phyloP scores from a whole-genome alignment of 2,329 filamentous ascomycete species.

The Hypocrella siamensis region DNA sequence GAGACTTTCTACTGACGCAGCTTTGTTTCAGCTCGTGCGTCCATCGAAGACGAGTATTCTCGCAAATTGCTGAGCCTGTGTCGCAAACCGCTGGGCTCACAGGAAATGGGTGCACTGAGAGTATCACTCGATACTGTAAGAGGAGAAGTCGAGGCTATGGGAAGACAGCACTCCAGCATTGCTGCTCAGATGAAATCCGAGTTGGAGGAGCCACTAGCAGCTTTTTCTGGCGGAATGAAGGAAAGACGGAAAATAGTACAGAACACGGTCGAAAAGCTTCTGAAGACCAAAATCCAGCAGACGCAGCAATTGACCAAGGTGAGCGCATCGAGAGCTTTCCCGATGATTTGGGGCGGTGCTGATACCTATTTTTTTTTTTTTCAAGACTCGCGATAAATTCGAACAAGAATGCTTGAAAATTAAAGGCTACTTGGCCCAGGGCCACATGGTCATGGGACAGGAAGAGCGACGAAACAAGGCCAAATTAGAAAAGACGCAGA shows the following conservation, averaged over 20 bases:
- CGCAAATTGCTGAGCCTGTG: slow-evolving; percentile 75
- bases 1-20: not conserved
- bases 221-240: slow-evolving; percentile 90
- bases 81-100: slow-evolving; percentile 77
- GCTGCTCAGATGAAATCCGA: slow-evolving; percentile 92
- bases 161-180: slow-evolving; percentile 80
- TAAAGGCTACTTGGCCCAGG: slow-evolving; percentile 94
- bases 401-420: slow-evolving; percentile 97
- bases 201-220: slow-evolving; percentile 79
- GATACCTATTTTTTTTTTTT: not conserved
- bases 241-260: slow-evolving; percentile 95
- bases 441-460: slow-evolving; percentile 99
- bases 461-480: slow-evolving; percentile 98
- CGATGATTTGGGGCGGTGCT: not conserved
- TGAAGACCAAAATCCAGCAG: slow-evolving; percentile 88
- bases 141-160: slow-evolving; percentile 83
- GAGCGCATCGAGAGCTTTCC: slow-evolving; percentile 7
- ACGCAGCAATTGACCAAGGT: slow-evolving; percentile 86
- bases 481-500: slow-evolving; percentile 96
- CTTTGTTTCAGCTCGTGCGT: slow-evolving; percentile 51
- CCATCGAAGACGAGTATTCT: slow-evolving; percentile 93
- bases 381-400: slow-evolving; percentile 73
- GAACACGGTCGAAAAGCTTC: slow-evolving; percentile 78
- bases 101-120: slow-evolving; percentile 71
- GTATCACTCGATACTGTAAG: slow-evolving; percentile 75